These are phyloP conservation scores for Bauhinia variegata DNA, from an alignment of 306 rosid genomes.

Conservation along the genomic window DNA sequence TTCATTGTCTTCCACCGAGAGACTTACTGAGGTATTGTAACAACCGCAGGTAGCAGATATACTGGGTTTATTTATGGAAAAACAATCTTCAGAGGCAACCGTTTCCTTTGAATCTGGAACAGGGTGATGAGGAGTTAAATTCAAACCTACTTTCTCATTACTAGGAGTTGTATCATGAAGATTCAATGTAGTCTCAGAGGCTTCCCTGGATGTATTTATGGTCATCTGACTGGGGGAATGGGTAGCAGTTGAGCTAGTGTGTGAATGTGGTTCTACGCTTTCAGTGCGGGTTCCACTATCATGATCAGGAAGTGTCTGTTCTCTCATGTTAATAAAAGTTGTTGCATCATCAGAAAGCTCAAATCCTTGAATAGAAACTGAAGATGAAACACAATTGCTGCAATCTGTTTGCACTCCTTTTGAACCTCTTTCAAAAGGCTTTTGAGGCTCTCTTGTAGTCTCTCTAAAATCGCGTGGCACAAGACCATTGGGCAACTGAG, in stretches of 20 bases:
- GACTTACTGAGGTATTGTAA: slow-evolving; percentile 39
- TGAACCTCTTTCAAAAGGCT: slow-evolving; percentile 54
- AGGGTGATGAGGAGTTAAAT: slow-evolving; percentile 30
- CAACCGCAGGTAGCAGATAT: slow-evolving; percentile 30
- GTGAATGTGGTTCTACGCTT: slow-evolving; percentile 46
- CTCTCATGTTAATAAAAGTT: slow-evolving; percentile 62
- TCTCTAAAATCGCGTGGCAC: slow-evolving; percentile 47
- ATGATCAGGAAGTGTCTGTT: slow-evolving; percentile 50
- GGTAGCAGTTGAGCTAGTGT: slow-evolving; percentile 39
- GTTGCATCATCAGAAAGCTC: slow-evolving; percentile 80
- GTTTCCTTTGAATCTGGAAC: slow-evolving; percentile 39
- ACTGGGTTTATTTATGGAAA: slow-evolving; percentile 30
- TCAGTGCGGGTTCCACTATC: slow-evolving; percentile 42
- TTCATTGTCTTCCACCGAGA: slow-evolving; percentile 41
- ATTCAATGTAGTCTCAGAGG: slow-evolving; percentile 21
- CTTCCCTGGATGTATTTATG: slow-evolving; percentile 40
- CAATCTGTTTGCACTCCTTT: slow-evolving; percentile 75
- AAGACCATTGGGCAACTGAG: slow-evolving; percentile 52
- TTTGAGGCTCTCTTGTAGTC: slow-evolving; percentile 49
- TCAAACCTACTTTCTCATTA: slow-evolving; percentile 38
- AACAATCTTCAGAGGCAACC: slow-evolving; percentile 30
- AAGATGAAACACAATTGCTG: slow-evolving; percentile 77
- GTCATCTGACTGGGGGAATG: slow-evolving; percentile 47
- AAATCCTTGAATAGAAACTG: slow-evolving; percentile 78
- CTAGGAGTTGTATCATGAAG: slow-evolving; percentile 27